phyloP scores from a whole-genome alignment of 768 basidiomycete species.

The Boletus barrowsii region DNA sequence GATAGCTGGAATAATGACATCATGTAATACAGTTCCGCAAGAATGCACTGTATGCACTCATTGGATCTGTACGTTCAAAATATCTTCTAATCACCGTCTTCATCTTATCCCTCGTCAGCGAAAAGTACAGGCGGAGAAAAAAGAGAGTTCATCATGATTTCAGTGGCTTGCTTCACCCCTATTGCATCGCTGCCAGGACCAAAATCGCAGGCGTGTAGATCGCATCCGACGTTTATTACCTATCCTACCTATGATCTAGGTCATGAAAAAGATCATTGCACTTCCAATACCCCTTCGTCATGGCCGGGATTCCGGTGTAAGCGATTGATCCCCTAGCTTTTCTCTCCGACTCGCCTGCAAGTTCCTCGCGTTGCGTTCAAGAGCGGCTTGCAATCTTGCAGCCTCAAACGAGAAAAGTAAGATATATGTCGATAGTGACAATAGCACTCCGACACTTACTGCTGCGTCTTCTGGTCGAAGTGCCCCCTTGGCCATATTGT shows the following conservation, averaged over 20 bases:
- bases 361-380: conserved; percentile 44
- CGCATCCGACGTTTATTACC: conserved; percentile 19
- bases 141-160: conserved; percentile 41
- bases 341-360: conserved; percentile 28
- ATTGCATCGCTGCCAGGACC: background rate
- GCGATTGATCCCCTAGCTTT: conserved; percentile 18
- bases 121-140: conserved; percentile 64
- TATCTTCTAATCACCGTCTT: background rate
- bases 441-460: conserved; percentile 39
- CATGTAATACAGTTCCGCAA: conserved; percentile 66
- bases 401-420: conserved; percentile 43
- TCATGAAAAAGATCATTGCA: conserved; percentile 10
- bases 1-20: background rate
- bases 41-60: conserved; percentile 69
- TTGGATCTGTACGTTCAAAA: conserved; percentile 62
- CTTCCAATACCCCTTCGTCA: conserved; percentile 3
- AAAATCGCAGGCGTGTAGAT: conserved; percentile 6
- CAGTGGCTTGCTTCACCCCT: background rate
- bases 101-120: conserved; percentile 39
- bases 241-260: conserved; percentile 18
- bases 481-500: conserved; percentile 89
- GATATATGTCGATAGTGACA: background rate
- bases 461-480: conserved; percentile 80
- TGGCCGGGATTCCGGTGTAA: conserved; percentile 19
- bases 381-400: conserved; percentile 60